These are phyloP conservation scores for Mucor saturninus DNA, from an alignment of 371 early-diverging fungal genomes.

Conservation along the genomic window DNA sequence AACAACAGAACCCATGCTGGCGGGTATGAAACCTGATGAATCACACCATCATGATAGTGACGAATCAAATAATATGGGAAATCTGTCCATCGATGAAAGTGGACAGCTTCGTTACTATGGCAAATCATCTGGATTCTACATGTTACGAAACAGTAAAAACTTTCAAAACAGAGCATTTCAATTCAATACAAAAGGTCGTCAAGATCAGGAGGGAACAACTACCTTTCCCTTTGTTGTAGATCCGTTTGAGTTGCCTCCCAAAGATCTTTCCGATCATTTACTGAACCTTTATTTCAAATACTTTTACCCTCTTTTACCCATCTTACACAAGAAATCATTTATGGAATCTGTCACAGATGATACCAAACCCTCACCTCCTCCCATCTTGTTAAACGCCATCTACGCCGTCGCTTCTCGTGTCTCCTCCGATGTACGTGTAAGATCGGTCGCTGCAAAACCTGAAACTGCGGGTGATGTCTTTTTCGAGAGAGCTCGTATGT, in stretches of 20 bases:
- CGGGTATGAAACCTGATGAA: neutral
- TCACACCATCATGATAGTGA: neutral
- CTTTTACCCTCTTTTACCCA: constrained; percentile 70
- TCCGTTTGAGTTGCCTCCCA: constrained; percentile 61
- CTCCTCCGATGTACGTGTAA: constrained; percentile 45
- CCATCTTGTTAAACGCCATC: constrained; percentile 58
- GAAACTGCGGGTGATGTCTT: constrained; percentile 55
- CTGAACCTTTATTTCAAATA: constrained; percentile 69
- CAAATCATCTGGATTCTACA: constrained; percentile 54
- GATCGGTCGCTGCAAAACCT: constrained; percentile 34
- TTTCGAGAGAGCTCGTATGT: constrained; percentile 48
- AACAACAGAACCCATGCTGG: constrained; percentile 10
- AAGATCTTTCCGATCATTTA: constrained; percentile 66
- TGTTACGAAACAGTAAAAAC: constrained; percentile 45
- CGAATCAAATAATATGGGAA: constrained; percentile 19
- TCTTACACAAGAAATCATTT: constrained; percentile 72
- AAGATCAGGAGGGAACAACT: constrained; percentile 2
- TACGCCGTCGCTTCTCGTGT: constrained; percentile 53
- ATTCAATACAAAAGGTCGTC: constrained; percentile 33
- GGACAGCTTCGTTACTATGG: constrained; percentile 56
- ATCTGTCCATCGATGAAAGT: constrained; percentile 47
- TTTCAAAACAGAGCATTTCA: constrained; percentile 42
- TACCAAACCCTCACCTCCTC: constrained; percentile 40
- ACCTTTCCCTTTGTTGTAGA: constrained; percentile 21
- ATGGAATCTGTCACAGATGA: constrained; percentile 41